Evolutionary conservation across 345 rosid genomes (phyloP).

Genomic region (Hibiscus mutabilis): DNA sequence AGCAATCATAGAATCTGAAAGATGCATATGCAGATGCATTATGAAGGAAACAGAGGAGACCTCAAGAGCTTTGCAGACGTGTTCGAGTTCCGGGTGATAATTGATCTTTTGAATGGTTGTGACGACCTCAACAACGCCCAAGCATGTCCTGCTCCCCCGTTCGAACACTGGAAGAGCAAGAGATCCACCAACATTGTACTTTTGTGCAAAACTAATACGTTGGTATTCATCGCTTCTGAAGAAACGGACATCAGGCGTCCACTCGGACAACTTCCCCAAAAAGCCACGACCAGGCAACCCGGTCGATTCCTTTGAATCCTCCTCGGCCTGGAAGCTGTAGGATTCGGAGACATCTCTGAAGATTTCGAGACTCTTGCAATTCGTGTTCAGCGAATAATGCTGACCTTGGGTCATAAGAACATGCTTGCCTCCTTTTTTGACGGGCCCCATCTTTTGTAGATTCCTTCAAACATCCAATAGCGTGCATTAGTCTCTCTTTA

Average conservation of each 20-base stretch:
- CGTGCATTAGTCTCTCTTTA: conserved; percentile 35
- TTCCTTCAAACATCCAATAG: conserved; percentile 43
- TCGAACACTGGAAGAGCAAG: conserved; percentile 87
- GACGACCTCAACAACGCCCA: conserved; percentile 87
- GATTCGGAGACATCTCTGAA: conserved; percentile 60
- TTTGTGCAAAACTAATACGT: conserved; percentile 49
- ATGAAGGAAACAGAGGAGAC: conserved; percentile 29
- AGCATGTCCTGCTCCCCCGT: conserved; percentile 56
- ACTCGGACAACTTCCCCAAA: conserved; percentile 74
- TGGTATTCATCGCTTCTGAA: conserved; percentile 67
- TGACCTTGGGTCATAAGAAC: conserved; percentile 68
- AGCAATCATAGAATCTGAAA: not conserved
- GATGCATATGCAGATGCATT: conserved; percentile 1
- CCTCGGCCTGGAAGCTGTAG: conserved; percentile 63
- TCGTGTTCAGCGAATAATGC: conserved; percentile 53
- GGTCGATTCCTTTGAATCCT: conserved; percentile 42
- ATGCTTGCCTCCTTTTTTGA: conserved; percentile 48
- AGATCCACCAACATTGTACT: conserved; percentile 66
- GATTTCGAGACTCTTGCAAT: conserved; percentile 46
- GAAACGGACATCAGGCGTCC: conserved; percentile 93
- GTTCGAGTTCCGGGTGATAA: conserved; percentile 64
- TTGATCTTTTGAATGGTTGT: conserved; percentile 59
- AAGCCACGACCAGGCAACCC: conserved; percentile 85
- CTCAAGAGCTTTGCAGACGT: conserved; percentile 86
- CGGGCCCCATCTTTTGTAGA: conserved; percentile 41